These are phyloP conservation scores for Globisporangium recalcitrans DNA, from an alignment of 352 stramenopile genomes.

Conservation along the genomic window DNA sequence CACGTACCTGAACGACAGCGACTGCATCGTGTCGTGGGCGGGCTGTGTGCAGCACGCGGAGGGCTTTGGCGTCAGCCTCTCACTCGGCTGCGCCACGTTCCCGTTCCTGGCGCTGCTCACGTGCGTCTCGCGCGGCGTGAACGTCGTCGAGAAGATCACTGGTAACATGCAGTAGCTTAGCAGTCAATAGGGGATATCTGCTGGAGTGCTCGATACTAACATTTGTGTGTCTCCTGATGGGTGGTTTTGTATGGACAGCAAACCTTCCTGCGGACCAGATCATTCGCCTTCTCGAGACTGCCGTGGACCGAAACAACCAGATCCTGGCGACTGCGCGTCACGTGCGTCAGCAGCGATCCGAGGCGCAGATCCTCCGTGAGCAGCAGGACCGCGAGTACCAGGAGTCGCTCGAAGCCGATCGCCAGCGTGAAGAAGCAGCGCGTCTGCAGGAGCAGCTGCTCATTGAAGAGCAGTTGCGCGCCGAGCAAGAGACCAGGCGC, in stretches of 20 bases:
- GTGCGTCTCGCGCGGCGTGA: conserved; percentile 70
- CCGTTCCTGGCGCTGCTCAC: conserved; percentile 77
- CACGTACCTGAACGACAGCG: conserved; percentile 71
- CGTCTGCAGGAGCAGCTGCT: conserved; percentile 42
- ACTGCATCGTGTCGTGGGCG: conserved; percentile 79
- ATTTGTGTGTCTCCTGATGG: neutral
- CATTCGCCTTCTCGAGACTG: conserved; percentile 50
- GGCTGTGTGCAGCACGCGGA: conserved; percentile 77
- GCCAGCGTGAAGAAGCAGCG: conserved; percentile 58
- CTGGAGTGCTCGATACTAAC: neutral
- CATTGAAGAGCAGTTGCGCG: conserved; percentile 23
- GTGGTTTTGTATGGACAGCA: conserved; percentile 26
- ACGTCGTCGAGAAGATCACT: conserved; percentile 85
- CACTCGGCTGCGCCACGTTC: conserved; percentile 79
- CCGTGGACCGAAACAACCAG: conserved; percentile 71
- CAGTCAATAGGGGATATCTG: too few relatives aligned
- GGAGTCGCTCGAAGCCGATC: conserved; percentile 88
- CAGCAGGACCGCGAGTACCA: conserved; percentile 94
- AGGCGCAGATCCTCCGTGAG: conserved; percentile 84
- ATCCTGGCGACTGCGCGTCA: conserved; percentile 63
- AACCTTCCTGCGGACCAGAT: conserved; percentile 54
- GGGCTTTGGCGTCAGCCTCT: conserved; percentile 73
- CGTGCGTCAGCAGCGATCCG: conserved; percentile 67
- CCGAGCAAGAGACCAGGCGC: conserved; percentile 11
- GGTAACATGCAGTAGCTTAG: conserved; percentile 22